These are phyloP conservation scores for Neurospora intermedia DNA, from an alignment of 495 filamentous ascomycete species.

Conservation along the genomic window DNA sequence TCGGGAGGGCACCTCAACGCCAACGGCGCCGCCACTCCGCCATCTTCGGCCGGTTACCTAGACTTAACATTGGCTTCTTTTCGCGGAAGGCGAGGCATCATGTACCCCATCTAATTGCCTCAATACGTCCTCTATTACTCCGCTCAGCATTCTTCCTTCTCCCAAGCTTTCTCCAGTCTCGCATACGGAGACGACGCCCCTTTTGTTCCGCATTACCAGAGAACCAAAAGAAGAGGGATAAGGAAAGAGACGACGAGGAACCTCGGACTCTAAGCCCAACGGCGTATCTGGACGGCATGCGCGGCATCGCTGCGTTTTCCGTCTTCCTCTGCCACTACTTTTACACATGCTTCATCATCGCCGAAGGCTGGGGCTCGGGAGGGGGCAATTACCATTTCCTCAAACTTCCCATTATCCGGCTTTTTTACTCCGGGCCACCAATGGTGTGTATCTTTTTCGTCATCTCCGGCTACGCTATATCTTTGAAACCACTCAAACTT, in stretches of 20 bases:
- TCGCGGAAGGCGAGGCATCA: background rate
- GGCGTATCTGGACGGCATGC: conserved; percentile 47
- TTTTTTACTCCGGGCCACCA: conserved; percentile 56
- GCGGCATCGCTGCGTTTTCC: conserved; percentile 47
- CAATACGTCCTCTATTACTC: conserved; percentile 8
- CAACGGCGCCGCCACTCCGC: background rate
- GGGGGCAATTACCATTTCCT: conserved; percentile 33
- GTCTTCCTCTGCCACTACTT: conserved; percentile 46
- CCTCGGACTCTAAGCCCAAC: conserved; percentile 27
- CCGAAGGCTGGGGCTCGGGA: conserved; percentile 27
- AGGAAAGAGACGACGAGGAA: conserved; percentile 6
- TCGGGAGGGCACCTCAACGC: background rate
- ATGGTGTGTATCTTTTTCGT: conserved; percentile 73
- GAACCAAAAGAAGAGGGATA: background rate
- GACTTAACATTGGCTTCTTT: background rate
- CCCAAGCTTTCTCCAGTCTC: conserved; percentile 28
- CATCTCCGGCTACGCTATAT: conserved; percentile 62
- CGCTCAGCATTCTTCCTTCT: conserved; percentile 24
- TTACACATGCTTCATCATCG: conserved; percentile 34
- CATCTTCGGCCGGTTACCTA: background rate
- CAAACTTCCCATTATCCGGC: conserved; percentile 54
- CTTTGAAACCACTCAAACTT: conserved; percentile 51
- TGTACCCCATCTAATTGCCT: background rate
- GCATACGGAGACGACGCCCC: background rate
- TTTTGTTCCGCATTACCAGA: background rate